phyloP scores from a whole-genome alignment of 1,284 basidiomycete genomes.

The Stereum hirsutum region DNA sequence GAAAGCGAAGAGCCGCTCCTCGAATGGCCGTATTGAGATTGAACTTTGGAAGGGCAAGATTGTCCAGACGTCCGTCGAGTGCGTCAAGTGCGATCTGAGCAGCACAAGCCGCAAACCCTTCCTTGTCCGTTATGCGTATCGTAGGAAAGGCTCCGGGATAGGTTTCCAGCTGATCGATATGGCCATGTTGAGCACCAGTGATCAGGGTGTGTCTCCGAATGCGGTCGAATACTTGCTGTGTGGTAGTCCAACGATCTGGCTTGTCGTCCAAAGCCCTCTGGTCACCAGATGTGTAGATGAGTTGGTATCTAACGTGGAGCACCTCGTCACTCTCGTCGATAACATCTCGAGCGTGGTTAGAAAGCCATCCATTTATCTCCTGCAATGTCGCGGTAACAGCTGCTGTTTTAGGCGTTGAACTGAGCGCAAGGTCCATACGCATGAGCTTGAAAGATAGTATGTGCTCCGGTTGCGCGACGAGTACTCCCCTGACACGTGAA shows the following conservation, averaged over 20 bases:
- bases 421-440: slow-evolving; percentile 25
- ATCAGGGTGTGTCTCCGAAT: slow-evolving; percentile 12
- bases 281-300: slow-evolving; percentile 36
- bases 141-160: slow-evolving; percentile 7
- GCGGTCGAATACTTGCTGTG: slow-evolving; percentile 29
- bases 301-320: slow-evolving; percentile 36
- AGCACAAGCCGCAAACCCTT: neutral
- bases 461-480: slow-evolving; percentile 44
- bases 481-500: slow-evolving; percentile 27
- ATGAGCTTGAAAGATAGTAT: slow-evolving; percentile 40
- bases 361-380: slow-evolving; percentile 26
- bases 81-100: slow-evolving; percentile 7
- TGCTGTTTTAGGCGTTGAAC: neutral
- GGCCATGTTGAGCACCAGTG: slow-evolving; percentile 14
- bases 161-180: slow-evolving; percentile 4
- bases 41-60: slow-evolving; percentile 2
- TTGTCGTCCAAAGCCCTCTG: slow-evolving; percentile 30
- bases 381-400: slow-evolving; percentile 11
- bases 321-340: slow-evolving; percentile 49
- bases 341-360: slow-evolving; percentile 26
- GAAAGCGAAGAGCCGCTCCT: slow-evolving; percentile 7
- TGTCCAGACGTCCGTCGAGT: slow-evolving; percentile 7
- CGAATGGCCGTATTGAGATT: slow-evolving; percentile 9
- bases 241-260: slow-evolving; percentile 37
- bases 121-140: slow-evolving; percentile 9